Evolutionary conservation across 495 filamentous ascomycete species (phyloP).

Genomic region (Massariosphaeria phaeospora): DNA sequence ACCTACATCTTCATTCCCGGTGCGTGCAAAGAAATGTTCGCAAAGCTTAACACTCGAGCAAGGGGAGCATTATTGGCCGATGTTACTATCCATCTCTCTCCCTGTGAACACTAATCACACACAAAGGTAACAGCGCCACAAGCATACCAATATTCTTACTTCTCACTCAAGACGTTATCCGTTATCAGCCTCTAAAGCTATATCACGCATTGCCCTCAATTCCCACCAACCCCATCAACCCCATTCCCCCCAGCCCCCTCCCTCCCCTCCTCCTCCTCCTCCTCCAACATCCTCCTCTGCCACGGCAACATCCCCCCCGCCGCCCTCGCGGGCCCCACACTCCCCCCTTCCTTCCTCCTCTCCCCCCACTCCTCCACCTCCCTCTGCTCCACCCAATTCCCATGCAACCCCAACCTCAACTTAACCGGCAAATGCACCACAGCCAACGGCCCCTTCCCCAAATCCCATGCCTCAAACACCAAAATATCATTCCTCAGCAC

Average conservation of each 20-base stretch:
- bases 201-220: conserved; percentile 11
- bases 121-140: no score
- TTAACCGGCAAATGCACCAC: conserved; percentile 36
- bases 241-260: background rate
- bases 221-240: conserved; percentile 10
- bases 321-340: conserved; percentile 19
- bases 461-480: conserved; percentile 31
- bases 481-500: conserved; percentile 34
- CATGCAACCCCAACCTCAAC: conserved; percentile 35
- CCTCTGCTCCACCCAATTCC: conserved; percentile 33
- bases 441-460: conserved; percentile 27
- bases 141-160: no score
- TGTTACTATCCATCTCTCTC: no score
- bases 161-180: no score
- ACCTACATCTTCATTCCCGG: no score
- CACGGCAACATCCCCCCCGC: conserved; percentile 28
- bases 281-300: conserved; percentile 26
- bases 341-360: conserved; percentile 21
- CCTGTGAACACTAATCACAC: no score
- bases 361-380: conserved; percentile 31
- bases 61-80: no score
- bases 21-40: no score
- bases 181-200: no score
- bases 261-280: background rate
- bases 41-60: no score